phyloP scores from a whole-genome alignment of 2,329 filamentous ascomycete genomes.

The Arthrobotrys sinensis region DNA sequence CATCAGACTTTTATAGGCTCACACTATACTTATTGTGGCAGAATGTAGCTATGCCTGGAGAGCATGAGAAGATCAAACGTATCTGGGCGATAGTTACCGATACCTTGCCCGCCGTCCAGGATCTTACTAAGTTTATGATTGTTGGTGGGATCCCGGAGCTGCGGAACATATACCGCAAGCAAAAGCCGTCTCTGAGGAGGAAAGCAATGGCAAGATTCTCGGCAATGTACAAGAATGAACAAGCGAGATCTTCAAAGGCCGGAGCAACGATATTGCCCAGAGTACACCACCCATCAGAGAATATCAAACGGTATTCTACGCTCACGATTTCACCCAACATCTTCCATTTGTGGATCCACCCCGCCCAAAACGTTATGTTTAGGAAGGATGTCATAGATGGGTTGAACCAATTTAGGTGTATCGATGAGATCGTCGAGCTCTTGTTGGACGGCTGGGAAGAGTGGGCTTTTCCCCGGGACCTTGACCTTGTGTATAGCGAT shows the following conservation, averaged over 20 bases:
- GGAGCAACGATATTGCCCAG: constrained; percentile 39
- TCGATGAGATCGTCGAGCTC: constrained; percentile 52
- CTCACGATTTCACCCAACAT: constrained; percentile 57
- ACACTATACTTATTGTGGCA: constrained; percentile 56
- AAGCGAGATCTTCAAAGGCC: constrained; percentile 42
- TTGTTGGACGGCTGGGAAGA: constrained; percentile 56
- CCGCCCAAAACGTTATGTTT: constrained; percentile 55
- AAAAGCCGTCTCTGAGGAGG: constrained; percentile 28
- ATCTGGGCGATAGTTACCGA: constrained; percentile 56
- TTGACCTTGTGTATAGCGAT: neutral
- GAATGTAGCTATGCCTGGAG: constrained; percentile 47
- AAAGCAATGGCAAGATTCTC: constrained; percentile 53
- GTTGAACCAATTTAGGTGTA: constrained; percentile 54
- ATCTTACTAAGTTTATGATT: constrained; percentile 57
- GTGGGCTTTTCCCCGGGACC: constrained; percentile 33
- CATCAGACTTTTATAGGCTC: constrained; percentile 57
- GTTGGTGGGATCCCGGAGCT: constrained; percentile 51
- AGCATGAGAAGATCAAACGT: constrained; percentile 42
- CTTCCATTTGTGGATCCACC: constrained; percentile 59
- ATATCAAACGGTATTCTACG: constrained; percentile 50
- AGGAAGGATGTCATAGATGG: constrained; percentile 55
- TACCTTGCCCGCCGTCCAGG: constrained; percentile 50
- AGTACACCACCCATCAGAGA: constrained; percentile 36
- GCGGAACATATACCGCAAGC: constrained; percentile 55
- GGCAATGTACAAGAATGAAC: constrained; percentile 41